These are phyloP conservation scores for Paraconiothyrium sp. DNA, from an alignment of 2,329 filamentous ascomycete species.

Conservation along the genomic window DNA sequence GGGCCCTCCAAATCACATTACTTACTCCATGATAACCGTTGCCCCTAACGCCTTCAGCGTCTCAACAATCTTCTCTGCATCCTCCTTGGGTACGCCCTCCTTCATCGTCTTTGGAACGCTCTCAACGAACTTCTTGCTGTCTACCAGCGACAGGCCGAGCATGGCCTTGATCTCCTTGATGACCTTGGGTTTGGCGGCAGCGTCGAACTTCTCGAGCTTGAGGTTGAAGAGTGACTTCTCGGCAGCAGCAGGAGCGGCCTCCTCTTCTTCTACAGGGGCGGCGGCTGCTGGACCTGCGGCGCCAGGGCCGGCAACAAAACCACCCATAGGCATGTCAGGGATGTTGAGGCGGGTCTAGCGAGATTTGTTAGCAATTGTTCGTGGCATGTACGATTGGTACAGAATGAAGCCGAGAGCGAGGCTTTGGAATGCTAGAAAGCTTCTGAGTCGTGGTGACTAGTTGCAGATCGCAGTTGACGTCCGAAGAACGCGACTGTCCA, in stretches of 20 bases:
- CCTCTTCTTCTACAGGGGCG: conserved; percentile 76
- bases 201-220: conserved; percentile 91
- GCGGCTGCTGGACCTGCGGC: conserved; percentile 68
- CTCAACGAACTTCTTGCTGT: conserved; percentile 99
- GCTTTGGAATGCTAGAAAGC: background rate
- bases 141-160: conserved; percentile 93
- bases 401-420: background rate
- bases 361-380: conserved; percentile 5
- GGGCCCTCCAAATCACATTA: background rate
- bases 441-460: background rate
- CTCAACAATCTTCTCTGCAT: conserved; percentile 97
- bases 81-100: conserved; percentile 98
- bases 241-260: conserved; percentile 86
- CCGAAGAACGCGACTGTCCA: background rate
- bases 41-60: conserved; percentile 93
- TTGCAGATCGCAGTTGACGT: background rate
- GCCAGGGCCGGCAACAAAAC: conserved; percentile 77
- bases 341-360: conserved; percentile 90
- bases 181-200: conserved; percentile 92
- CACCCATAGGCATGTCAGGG: conserved; percentile 94
- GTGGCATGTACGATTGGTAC: background rate
- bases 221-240: conserved; percentile 98
- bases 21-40: conserved; percentile 88
- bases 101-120: conserved; percentile 98
- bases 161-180: conserved; percentile 99